phyloP scores from a whole-genome alignment of 1,139 yeast species.

The Yamadazyma atmosphaerica region DNA sequence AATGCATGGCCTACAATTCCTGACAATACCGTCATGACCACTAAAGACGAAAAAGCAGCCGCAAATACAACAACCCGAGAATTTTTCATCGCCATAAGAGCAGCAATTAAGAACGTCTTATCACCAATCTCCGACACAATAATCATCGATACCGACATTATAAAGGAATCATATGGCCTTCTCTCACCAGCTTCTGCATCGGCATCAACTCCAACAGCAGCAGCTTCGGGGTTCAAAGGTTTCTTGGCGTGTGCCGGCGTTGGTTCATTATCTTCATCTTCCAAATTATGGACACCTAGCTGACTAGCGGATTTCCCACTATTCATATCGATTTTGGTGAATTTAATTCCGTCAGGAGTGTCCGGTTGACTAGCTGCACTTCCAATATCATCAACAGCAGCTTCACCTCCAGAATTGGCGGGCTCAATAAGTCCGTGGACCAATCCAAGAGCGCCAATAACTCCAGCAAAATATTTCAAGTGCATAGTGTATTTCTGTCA shows the following conservation, averaged over 20 bases:
- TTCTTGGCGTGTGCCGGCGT: constrained; percentile 24
- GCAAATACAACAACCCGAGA: constrained; percentile 79
- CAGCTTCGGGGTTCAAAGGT: constrained; percentile 22
- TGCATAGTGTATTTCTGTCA: no score
- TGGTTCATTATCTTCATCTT: constrained; percentile 33
- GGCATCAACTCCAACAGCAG: constrained; percentile 5
- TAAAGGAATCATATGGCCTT: constrained; percentile 47
- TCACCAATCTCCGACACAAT: constrained; percentile 94
- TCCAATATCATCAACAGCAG: not conserved
- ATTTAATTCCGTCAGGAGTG: constrained; percentile 14
- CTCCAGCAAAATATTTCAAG: no score
- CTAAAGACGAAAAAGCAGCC: constrained; percentile 85
- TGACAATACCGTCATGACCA: constrained; percentile 85
- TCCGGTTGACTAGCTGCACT: constrained; percentile 1
- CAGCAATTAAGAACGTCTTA: constrained; percentile 94
- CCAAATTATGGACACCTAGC: constrained; percentile 25
- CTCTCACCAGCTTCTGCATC: constrained; percentile 15
- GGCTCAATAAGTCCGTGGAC: constrained; percentile 1
- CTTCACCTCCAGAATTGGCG: not conserved
- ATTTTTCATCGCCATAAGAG: constrained; percentile 96
- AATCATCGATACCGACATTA: constrained; percentile 82
- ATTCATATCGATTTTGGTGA: constrained; percentile 16
- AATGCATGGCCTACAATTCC: constrained; percentile 91
- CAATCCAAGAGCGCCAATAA: no score
- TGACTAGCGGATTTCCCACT: constrained; percentile 18